Conservation (phyloP, 257 asterid species). For the Penstemon davidsonii region DNA sequence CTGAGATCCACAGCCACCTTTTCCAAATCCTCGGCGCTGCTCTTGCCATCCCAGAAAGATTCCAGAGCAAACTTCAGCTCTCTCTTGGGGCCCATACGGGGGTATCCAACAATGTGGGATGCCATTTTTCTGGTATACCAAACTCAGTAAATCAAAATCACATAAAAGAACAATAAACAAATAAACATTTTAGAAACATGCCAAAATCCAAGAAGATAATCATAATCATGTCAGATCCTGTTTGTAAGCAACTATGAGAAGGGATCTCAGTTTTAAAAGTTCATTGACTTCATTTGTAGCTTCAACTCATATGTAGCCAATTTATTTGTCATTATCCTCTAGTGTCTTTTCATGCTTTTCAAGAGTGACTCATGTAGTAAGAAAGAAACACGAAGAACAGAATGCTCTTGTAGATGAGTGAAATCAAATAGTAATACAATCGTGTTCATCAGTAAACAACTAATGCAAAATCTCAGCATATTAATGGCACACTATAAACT, state of each 20-base stretch:
- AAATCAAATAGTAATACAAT: slow-evolving; percentile 4
- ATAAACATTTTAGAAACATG: background rate
- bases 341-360: background rate
- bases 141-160: background rate
- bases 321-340: background rate
- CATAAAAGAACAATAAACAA: background rate
- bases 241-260: background rate
- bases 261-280: background rate
- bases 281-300: background rate
- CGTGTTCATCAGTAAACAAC: background rate
- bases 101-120: slow-evolving; percentile 64
- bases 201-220: background rate
- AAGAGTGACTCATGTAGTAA: background rate
- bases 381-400: background rate
- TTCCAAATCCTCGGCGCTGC: slow-evolving; percentile 53
- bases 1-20: slow-evolving; percentile 53
- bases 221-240: background rate
- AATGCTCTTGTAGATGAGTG: background rate
- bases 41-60: slow-evolving; percentile 62
- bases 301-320: background rate
- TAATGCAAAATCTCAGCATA: background rate
- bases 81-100: slow-evolving; percentile 65
- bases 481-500: background rate
- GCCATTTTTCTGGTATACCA: slow-evolving; percentile 46
- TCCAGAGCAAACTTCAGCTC: slow-evolving; percentile 61